phyloP scores from a whole-genome alignment of 768 basidiomycete species.

The Clitopilus hobsonii region DNA sequence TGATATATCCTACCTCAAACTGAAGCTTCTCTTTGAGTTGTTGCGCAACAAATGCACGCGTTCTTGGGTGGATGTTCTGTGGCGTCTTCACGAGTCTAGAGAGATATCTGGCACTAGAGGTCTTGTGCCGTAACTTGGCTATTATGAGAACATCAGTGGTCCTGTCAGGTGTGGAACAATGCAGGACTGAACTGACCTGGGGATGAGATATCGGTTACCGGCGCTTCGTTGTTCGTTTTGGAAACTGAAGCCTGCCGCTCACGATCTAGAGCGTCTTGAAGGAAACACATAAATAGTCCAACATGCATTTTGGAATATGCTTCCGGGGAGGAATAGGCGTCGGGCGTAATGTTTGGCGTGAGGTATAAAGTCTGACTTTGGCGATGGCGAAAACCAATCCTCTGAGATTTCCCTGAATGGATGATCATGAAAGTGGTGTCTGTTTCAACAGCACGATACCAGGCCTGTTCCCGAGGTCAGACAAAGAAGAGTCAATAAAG shows the following conservation, averaged over 20 bases:
- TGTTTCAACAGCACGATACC: slow-evolving; percentile 6
- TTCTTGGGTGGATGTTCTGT: too few species aligned
- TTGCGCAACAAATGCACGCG: too few species aligned
- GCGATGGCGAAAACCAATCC: slow-evolving; percentile 11
- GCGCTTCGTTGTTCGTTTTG: neutral
- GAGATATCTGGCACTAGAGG: too few species aligned
- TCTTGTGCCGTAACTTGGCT: too few species aligned
- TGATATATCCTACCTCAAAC: too few species aligned
- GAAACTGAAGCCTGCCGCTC: neutral
- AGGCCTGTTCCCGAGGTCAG: slow-evolving; percentile 4
- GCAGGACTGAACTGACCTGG: too few species aligned
- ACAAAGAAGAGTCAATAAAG: neutral
- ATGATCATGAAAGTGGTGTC: slow-evolving; percentile 11
- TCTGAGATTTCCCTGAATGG: slow-evolving; percentile 10
- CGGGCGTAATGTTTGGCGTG: slow-evolving; percentile 9
- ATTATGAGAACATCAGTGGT: too few species aligned
- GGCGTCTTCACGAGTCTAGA: too few species aligned
- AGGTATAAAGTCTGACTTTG: slow-evolving; percentile 9
- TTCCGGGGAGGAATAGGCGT: neutral
- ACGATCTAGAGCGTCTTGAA: slow-evolving; percentile 7
- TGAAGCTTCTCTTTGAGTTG: too few species aligned
- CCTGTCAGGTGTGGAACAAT: too few species aligned
- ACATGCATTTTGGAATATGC: slow-evolving; percentile 6
- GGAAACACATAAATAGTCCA: slow-evolving; percentile 6
- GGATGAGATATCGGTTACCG: too few species aligned